Base-by-base conservation (phyloP, 257 asterid species). In the Primulina tabacum region DNA sequence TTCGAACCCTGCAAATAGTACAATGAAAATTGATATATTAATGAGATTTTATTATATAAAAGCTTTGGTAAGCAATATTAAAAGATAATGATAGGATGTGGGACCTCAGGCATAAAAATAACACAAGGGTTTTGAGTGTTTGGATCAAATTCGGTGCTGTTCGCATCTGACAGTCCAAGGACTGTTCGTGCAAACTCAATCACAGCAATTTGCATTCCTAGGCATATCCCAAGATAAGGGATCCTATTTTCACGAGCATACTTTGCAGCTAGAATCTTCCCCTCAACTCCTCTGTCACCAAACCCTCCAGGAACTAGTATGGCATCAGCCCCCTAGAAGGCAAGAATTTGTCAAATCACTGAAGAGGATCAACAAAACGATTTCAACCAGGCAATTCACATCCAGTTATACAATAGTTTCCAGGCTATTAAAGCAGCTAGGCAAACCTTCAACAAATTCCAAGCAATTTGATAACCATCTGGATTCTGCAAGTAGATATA, bases 281-380 rank as follows among this genome's bases (percentile, higher is more conserved):
- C 96, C 87, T 89, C 88, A 59, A 89, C 92, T 26, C 96, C 96
- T 75, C 96, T 82, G 82, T 89, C 92, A 64, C 96, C 96, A 83
- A 89, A 89, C 60, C 96, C 96, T 65, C 96, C 96, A 65, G 96
- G 96, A 73, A 89, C 96, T 64, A 89, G 77, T 67, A 89, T 65
- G 56, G 82, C 96, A 80, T 86, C 89, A 40, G 96, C 88, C 47
- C 89, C 92, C 96, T 89, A 68, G 68, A 73, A 69, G 59, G 76
- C 65, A 71, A 64, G 52, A 24, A 60, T 34, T 62, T 64, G 58
- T 77, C 65, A 80, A 76, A 72, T n/a, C 50, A 24, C 26, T 24
- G 26, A 24, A 24, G 1, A 24, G 26, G 26, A 24, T 24, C 26
- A 24, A 24, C 1, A 24, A 24, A 24, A 24, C 26, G 26, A 24